These are phyloP conservation scores for Entomortierella chlamydospora DNA, from an alignment of 192 early-diverging fungal species.

Conservation along the genomic window DNA sequence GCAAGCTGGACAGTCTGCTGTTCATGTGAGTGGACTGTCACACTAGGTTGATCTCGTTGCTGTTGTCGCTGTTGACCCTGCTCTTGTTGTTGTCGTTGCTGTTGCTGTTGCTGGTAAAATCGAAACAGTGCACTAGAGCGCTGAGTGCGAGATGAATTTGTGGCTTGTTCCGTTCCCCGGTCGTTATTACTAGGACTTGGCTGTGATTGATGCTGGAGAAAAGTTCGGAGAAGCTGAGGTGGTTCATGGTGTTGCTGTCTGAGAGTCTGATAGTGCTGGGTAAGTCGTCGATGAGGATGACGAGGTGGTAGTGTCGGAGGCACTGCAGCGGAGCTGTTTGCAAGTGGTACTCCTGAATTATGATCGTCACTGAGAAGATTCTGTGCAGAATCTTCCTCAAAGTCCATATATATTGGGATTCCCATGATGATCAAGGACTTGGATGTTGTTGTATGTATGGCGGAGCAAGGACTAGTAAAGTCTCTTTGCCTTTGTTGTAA, in stretches of 20 bases:
- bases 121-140: not conserved
- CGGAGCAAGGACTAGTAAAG: too few species aligned
- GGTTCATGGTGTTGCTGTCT: not conserved
- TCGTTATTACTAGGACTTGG: too few species aligned
- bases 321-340: not conserved
- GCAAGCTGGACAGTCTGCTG: not conserved
- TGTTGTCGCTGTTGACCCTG: not conserved
- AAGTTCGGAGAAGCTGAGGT: too few species aligned
- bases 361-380: not conserved
- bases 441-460: too few species aligned
- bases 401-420: not conserved
- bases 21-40: not conserved
- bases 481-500: not conserved
- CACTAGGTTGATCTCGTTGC: constrained; percentile 1
- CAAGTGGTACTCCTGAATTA: not conserved
- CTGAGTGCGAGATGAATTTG: too few species aligned
- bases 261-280: constrained; percentile 10
- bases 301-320: constrained; percentile 21
- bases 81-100: not conserved
- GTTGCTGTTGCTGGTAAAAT: not conserved
- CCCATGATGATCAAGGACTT: not conserved
- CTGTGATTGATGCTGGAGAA: too few species aligned
- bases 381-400: constrained; percentile 4
- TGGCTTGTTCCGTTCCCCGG: too few species aligned
- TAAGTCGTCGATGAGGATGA: constrained; percentile 19